Evolutionary conservation across 352 stramenopile species (phyloP).

Genomic region (Pelagophyceae sp.): DNA sequence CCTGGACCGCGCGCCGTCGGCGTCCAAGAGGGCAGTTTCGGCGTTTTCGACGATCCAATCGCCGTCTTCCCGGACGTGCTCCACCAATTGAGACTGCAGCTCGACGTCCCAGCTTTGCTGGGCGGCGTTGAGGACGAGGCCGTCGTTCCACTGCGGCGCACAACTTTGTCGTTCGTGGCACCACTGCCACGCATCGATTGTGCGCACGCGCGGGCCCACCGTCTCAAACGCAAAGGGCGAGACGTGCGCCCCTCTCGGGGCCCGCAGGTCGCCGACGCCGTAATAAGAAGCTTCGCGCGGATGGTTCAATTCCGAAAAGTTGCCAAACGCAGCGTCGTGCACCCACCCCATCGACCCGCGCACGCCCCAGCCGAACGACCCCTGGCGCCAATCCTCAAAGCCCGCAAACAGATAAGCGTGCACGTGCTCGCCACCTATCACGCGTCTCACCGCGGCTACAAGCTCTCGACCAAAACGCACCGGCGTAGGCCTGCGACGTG

Average conservation of each 20-base stretch:
- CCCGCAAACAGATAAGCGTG: conserved; percentile 70
- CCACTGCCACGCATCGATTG: neutral
- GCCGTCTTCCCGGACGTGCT: conserved; percentile 30
- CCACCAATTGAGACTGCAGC: conserved; percentile 27
- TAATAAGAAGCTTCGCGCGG: no score
- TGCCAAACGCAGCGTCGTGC: neutral
- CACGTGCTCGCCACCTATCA: conserved; percentile 57
- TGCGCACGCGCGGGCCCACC: neutral
- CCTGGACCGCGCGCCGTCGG: conserved; percentile 37
- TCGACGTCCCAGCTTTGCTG: conserved; percentile 31
- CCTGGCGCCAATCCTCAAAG: conserved; percentile 90
- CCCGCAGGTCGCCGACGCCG: neutral
- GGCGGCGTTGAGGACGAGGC: conserved; percentile 43
- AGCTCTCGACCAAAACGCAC: no score
- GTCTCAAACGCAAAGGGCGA: neutral
- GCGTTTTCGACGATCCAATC: conserved; percentile 38
- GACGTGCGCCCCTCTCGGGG: neutral
- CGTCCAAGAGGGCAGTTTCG: conserved; percentile 38
- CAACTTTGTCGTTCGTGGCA: conserved; percentile 15
- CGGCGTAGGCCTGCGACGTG: conserved; percentile 65
- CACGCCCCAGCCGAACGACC: conserved; percentile 56
- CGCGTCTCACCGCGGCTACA: no score
- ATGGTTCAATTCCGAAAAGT: neutral
- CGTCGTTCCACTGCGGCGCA: conserved; percentile 31
- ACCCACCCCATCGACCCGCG: neutral